Base-by-base conservation (phyloP, 208 protist species). In the Leishmania major region DNA sequence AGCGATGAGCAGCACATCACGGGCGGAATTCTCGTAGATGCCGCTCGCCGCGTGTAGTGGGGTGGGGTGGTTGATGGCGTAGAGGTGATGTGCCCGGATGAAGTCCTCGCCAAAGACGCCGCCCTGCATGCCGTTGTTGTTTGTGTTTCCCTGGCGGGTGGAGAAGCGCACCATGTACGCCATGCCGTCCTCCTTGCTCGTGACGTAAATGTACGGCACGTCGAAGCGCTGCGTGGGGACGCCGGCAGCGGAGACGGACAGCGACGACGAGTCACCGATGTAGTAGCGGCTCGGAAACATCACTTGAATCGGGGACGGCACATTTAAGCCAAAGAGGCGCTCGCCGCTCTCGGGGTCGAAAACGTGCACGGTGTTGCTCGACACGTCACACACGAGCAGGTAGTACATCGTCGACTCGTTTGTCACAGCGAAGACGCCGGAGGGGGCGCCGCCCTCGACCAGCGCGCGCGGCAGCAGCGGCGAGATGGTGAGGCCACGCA, bases 261-360 rank as follows among this genome's bases (percentile, higher is more conserved):
- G 64, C 40, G 79, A 67, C 6, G 62, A 77, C 37, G 53, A 70
- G 76, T 70, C 72, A 31, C 31, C 47, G 45, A 60, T 64, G 77
- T 88, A 86, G 83, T 84, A 91, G 51, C 88, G 89, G 7, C 82
- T 84, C 10, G 94, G 92, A 77, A 97, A 97, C 69, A 88, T 75
- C 3, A 97, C 93, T 87, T 97, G 94, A 17, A 97, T 90, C n/a
- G 94, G 94, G 17, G 94, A 96, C 62, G 93, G 91, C 47, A 94
- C 89, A 66, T 71, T 81, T 57, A 97, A 80, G 51, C 88, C 87
- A 75, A 96, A 97, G 6, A 97, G 79, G 70, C 88, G 88, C 43
- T 92, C 88, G 4, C 94, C 94, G 40, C 83, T 94, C 47, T 92
- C 82, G 19, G 90, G 64, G 80, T 93, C 83, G 80, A 97, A 97